Conservation (phyloP, 2,329 filamentous ascomycete genomes). For the Venturia nashicola region DNA sequence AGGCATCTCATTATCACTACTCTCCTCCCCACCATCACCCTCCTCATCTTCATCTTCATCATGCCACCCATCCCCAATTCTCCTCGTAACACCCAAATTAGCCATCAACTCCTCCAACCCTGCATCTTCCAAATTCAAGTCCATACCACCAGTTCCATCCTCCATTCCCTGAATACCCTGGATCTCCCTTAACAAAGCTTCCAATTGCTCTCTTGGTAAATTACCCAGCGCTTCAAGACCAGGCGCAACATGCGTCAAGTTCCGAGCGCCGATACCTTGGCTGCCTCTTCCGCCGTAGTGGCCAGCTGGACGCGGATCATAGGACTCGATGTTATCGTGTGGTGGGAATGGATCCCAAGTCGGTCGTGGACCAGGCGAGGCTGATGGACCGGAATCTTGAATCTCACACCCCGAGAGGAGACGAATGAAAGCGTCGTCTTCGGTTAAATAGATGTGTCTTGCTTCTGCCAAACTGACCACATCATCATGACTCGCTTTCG, state of each 20-base stretch:
- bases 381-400: neutral
- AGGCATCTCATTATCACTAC: conserved; percentile 2
- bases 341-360: conserved; percentile 7
- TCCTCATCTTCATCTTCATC: conserved; percentile 29
- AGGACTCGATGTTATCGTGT: neutral
- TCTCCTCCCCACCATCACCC: neutral
- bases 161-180: neutral
- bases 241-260: neutral
- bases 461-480: conserved; percentile 40
- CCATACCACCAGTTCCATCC: neutral
- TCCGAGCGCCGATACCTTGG: neutral
- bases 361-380: neutral
- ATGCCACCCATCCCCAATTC: neutral
- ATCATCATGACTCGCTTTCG: conserved; percentile 24
- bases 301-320: neutral
- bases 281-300: neutral
- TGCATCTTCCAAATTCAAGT: neutral
- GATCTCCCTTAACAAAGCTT: neutral
- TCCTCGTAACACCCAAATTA: neutral
- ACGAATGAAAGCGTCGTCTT: conserved; percentile 30
- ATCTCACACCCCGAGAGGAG: neutral
- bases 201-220: neutral
- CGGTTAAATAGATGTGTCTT: conserved; percentile 67
- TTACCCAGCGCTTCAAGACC: neutral
- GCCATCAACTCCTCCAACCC: neutral